Percentiles rank a stretch among this genome's conserved stretches.
Conservation (phyloP, 164 flowering plant genomes). For the Paratinospora sagittata region DNA sequence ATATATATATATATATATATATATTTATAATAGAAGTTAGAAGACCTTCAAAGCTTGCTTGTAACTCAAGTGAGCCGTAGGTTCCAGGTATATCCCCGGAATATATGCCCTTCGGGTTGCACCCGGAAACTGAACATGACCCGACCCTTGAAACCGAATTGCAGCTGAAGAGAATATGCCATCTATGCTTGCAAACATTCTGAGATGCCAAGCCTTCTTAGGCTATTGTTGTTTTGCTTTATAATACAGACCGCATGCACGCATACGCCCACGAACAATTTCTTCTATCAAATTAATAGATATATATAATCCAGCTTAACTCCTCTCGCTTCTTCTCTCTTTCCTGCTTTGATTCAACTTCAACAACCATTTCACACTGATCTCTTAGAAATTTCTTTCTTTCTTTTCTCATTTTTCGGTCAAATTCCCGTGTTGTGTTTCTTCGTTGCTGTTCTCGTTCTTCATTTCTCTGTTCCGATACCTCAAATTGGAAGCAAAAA, state of each 20-base stretch:
- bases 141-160: no score
- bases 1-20: no score
- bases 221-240: not conserved
- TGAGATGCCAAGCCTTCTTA: conserved; percentile 22
- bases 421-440: not conserved
- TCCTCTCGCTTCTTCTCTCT: conserved; percentile 1
- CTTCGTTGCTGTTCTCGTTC: not conserved
- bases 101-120: no score
- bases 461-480: not conserved
- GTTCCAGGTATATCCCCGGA: no score
- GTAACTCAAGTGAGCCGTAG: no score
- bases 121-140: no score
- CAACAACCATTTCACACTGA: not conserved
- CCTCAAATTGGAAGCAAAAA: not conserved
- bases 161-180: conserved; percentile 28
- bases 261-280: not conserved
- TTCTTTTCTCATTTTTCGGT: not conserved
- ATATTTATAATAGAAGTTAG: no score
- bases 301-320: not conserved
- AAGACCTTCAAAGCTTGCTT: no score
- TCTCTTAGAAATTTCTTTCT: not conserved
- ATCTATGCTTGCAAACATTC: conserved; percentile 22
- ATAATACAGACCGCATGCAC: conserved; percentile 3
- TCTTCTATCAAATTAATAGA: not conserved
- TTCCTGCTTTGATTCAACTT: not conserved